phyloP scores from a whole-genome alignment of 495 filamentous ascomycete genomes.

The Xylaria castorea region DNA sequence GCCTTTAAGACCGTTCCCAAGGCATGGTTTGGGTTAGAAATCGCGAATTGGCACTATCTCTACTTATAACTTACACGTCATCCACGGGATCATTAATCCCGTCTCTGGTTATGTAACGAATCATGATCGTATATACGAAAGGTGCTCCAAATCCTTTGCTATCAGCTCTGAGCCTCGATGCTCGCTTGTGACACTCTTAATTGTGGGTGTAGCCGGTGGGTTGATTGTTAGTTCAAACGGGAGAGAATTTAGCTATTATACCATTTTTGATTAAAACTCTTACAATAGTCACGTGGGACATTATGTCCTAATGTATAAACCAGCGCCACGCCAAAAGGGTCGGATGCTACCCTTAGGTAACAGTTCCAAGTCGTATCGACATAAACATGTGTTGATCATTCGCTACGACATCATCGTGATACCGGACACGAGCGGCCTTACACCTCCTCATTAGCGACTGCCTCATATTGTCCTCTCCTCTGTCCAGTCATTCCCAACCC shows the following conservation, averaged over 20 bases:
- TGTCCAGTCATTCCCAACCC: constrained; percentile 39
- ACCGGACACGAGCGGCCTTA: constrained; percentile 11
- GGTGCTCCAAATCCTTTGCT: not conserved
- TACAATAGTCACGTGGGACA: not conserved
- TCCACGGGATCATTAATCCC: not conserved
- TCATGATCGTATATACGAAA: not conserved
- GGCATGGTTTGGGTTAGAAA: too few species aligned
- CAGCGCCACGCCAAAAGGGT: constrained; percentile 6
- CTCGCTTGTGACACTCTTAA: not conserved
- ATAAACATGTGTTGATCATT: constrained; percentile 15
- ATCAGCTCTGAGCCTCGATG: not conserved
- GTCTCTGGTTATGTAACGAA: not conserved
- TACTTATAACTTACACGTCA: not conserved
- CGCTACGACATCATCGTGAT: not conserved
- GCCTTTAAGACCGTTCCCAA: too few species aligned
- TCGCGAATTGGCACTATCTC: not conserved
- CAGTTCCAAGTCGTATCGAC: constrained; percentile 13
- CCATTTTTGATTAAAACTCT: constrained; percentile 8
- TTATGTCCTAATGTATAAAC: constrained; percentile 13
- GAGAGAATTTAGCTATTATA: not conserved
- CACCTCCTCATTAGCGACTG: constrained; percentile 52
- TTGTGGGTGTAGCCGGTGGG: not conserved
- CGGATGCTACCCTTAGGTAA: not conserved
- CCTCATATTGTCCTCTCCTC: constrained; percentile 52
- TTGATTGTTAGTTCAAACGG: not conserved